These are phyloP conservation scores for Candida qinlingensis DNA, from an alignment of 805 yeast species.

Conservation along the genomic window DNA sequence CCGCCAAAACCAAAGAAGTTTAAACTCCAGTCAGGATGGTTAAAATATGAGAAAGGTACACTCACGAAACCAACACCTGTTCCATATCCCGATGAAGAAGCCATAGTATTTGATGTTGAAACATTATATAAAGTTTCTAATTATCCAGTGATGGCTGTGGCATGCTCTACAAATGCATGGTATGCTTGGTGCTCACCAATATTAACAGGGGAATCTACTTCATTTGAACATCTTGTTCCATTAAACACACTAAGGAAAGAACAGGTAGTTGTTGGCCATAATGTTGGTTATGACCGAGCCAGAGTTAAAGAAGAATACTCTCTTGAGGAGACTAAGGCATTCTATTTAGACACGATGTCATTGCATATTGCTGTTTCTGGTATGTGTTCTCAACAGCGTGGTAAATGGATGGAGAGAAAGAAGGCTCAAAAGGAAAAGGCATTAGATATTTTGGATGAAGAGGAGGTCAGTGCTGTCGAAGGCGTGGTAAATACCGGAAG, in stretches of 20 bases:
- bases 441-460: slow-evolving; percentile 14
- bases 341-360: slow-evolving; percentile 88
- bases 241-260: slow-evolving; percentile 43
- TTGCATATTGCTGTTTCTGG: slow-evolving; percentile 88
- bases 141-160: slow-evolving; percentile 78
- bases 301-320: slow-evolving; percentile 80
- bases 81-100: slow-evolving; percentile 62
- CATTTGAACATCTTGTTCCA: slow-evolving; percentile 66
- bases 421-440: slow-evolving; percentile 26
- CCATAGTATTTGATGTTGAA: slow-evolving; percentile 85
- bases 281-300: slow-evolving; percentile 87
- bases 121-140: slow-evolving; percentile 69
- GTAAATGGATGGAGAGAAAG: slow-evolving; percentile 61
- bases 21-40: slow-evolving; percentile 73
- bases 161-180: slow-evolving; percentile 76
- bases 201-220: slow-evolving; percentile 46
- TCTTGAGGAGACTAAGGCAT: slow-evolving; percentile 59
- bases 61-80: slow-evolving; percentile 46
- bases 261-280: slow-evolving; percentile 80
- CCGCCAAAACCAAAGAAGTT: slow-evolving; percentile 47
- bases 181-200: slow-evolving; percentile 93
- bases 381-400: slow-evolving; percentile 87
- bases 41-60: slow-evolving; percentile 51
- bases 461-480: neutral
- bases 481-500: neutral